These are phyloP conservation scores for Apiospora koreana DNA, from an alignment of 2,329 filamentous ascomycete genomes.

Conservation along the genomic window DNA sequence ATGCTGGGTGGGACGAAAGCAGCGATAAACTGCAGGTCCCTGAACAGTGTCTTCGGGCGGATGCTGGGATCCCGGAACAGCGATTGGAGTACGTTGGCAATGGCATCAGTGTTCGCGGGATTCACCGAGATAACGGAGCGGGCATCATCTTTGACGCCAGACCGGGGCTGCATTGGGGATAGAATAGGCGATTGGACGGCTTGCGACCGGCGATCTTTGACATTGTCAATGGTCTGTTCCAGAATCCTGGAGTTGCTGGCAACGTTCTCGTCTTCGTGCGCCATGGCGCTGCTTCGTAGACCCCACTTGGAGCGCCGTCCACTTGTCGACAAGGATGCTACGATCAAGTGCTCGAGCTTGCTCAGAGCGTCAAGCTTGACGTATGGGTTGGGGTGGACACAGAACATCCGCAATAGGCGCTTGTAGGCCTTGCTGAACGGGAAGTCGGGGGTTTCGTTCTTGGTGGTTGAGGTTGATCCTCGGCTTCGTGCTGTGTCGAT, in stretches of 20 bases:
- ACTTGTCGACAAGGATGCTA: constrained; percentile 68
- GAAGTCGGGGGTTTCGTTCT: constrained; percentile 56
- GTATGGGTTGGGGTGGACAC: constrained; percentile 84
- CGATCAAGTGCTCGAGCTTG: constrained; percentile 80
- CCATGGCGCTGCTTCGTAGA: constrained; percentile 37
- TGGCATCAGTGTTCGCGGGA: constrained; percentile 60
- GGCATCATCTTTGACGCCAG: constrained; percentile 47
- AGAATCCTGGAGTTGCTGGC: constrained; percentile 47
- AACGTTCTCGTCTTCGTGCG: constrained; percentile 35
- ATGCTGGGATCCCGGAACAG: constrained; percentile 69
- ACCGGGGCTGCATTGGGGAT: constrained; percentile 35
- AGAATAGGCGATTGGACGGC: constrained; percentile 42
- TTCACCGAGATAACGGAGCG: constrained; percentile 51
- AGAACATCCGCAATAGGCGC: constrained; percentile 80
- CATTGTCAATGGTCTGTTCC: constrained; percentile 69
- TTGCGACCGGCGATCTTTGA: constrained; percentile 67
- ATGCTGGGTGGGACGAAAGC: constrained; percentile 63
- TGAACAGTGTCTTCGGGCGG: constrained; percentile 78
- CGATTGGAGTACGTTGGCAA: constrained; percentile 66
- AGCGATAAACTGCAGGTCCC: constrained; percentile 76
- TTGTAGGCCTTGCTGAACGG: constrained; percentile 81
- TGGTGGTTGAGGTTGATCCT: constrained; percentile 26
- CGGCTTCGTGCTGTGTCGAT: constrained; percentile 38
- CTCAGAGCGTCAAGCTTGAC: constrained; percentile 81
- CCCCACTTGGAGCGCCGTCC: constrained; percentile 39